Evolutionary conservation across 345 rosid genomes (phyloP), one percentile per base, ranked within the genome.

Genomic region (Lumnitzera racemosa): DNA sequence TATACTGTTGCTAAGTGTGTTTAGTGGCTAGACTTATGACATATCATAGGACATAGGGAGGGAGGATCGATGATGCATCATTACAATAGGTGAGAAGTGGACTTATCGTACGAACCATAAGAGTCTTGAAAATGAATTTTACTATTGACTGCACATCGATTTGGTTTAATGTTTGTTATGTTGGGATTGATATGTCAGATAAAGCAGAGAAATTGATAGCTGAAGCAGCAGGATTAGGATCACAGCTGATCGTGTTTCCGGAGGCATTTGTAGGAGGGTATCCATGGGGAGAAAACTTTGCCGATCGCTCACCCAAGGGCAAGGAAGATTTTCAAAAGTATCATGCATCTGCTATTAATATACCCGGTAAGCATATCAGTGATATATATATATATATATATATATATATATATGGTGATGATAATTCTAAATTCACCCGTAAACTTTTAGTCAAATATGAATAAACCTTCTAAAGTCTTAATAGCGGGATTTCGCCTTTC

Each of bases 241-340:
- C 97, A 6, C 88, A 86, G 71, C 80, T 92, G 52, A 96, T 92
- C 24, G 88, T 92, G 65, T 89, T 92, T 70, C 98, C 98, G 14
- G 98, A 92, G 71, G 96, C 98, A 11, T 92, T 92, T 57, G 59
- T 92, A 14, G 98, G 97, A 0, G 97, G 98, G 0, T 92, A 89
- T 67, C 96, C 98, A 8, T 85, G 97, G 23, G 97, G 98, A 23
- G 82, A 94, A 7, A 78, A 49, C 66, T 92, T 89, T 63, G 98
- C 89, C 29, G 86, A 76, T 59, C 78, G 95, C 2, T 74, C 96
- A 1, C 70, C 90, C 24, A 82, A 82, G 74, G 98, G 96, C 52
- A 80, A 70, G 55, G 98, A 92, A 58, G 96, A 92, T 54, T 92
- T 85, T 65, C 88, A 90, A 25, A 87, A 85, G 72, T 92, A 92